Base-by-base conservation (phyloP, 306 rosid species). In the Gastrolobium villosum region DNA sequence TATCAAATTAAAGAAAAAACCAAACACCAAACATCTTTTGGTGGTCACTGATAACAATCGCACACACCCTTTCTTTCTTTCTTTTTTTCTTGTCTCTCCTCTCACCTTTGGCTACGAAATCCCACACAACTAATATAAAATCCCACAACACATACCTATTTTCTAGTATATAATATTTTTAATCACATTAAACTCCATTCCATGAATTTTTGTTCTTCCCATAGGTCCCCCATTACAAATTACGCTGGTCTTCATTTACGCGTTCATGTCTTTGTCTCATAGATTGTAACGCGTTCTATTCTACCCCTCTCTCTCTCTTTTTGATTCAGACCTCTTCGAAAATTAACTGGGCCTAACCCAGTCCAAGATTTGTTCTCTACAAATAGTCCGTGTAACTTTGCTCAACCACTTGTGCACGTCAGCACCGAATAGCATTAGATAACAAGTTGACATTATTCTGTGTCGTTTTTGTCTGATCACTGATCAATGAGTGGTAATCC, bases 401-500 rank as follows among this genome's bases (percentile, higher is more conserved):
- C 46, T 72, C 56, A 53, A 60, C 66, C 69, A 67, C 68, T 14
- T 35, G 20, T 66, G 55, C 73, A 78, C 57, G 39, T 63, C 64
- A 57, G 54, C 76, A 15, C 67, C 71, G 31, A 56, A 63, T 30
- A 31, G 9, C 72, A 73, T 66, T 81, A 60, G 39, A 31, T 11
- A 20, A 53, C 56, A 6, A 35, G 11, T 45, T 61, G 55, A 70
- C 64, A 64, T 78, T 77, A 64, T 28, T 5, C 74, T 46, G 1
- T 15, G 1, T 39, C 39, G 10, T n/a, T 30, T 7, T 59, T 64
- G n/a, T 36, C 20, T 20, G 26, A 20, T 20, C 26, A 20, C 0
- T n/a, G 1, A 73, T 30, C 84, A 81, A 93, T 96, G 99, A 82
- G 66, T 63, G 73, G 52, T 65, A 40, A 55, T 82, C 75, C 89